Evolutionary conservation across 192 early-diverging fungal genomes (phyloP).

Genomic region (Dispira simplex): DNA sequence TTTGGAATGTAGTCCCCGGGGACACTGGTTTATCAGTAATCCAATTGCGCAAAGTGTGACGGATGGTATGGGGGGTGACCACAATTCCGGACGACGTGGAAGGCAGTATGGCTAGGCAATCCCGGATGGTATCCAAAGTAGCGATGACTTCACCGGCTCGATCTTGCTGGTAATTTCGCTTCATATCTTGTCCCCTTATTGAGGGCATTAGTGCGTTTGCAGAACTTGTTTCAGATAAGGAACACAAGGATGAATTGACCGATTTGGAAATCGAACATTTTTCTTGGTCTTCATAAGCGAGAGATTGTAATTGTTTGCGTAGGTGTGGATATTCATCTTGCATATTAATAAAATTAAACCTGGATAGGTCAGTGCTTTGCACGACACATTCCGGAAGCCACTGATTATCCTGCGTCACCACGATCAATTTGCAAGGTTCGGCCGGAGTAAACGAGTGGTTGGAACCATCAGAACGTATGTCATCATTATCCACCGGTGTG

Average conservation of each 20-base stretch:
- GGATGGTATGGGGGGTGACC: neutral
- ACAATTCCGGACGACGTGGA: constrained; percentile 1
- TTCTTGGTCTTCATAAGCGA: no score
- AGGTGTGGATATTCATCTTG: neutral
- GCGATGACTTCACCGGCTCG: neutral
- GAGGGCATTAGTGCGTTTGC: no score
- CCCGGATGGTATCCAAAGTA: neutral
- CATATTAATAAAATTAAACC: constrained; percentile 3
- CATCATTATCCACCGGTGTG: neutral
- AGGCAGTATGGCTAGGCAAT: neutral
- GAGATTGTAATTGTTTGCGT: neutral
- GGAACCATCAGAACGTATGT: neutral
- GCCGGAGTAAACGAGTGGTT: neutral
- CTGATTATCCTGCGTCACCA: neutral
- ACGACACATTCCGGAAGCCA: neutral
- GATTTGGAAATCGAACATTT: no score
- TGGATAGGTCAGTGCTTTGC: neutral
- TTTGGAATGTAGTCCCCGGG: neutral
- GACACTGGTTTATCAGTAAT: constrained; percentile 10
- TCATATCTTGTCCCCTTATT: no score
- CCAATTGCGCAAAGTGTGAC: neutral
- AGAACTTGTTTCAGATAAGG: no score
- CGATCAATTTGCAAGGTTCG: neutral
- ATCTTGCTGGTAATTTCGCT: no score
- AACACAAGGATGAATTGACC: no score